phyloP scores from a whole-genome alignment of 768 basidiomycete species.

The Tephrocybe sp. region DNA sequence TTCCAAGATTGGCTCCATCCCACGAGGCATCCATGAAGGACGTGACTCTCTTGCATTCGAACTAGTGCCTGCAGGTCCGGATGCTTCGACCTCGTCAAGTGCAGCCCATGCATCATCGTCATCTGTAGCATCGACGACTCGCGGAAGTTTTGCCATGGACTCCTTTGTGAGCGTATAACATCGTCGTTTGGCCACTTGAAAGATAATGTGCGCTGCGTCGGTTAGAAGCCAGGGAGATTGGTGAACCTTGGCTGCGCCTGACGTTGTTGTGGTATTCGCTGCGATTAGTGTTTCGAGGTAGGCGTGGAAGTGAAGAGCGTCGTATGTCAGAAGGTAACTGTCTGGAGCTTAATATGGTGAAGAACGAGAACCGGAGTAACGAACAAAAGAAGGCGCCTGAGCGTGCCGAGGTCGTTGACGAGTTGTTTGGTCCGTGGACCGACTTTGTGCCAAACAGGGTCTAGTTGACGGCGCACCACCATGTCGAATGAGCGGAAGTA shows the following conservation, averaged over 20 bases:
- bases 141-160: constrained; percentile 20
- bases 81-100: constrained; percentile 57
- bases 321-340: constrained; percentile 87
- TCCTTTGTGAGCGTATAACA: constrained; percentile 58
- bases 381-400: constrained; percentile 79
- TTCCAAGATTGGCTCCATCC: constrained; percentile 84
- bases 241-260: constrained; percentile 59
- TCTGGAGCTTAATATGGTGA: neutral
- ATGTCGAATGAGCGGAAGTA: constrained; percentile 92
- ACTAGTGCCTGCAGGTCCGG: constrained; percentile 5
- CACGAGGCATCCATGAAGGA: constrained; percentile 67
- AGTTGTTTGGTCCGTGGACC: constrained; percentile 90
- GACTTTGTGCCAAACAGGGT: constrained; percentile 96
- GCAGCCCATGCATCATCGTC: constrained; percentile 78
- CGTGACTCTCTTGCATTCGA: constrained; percentile 25
- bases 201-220: constrained; percentile 86
- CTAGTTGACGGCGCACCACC: constrained; percentile 84
- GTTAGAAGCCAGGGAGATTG: constrained; percentile 90
- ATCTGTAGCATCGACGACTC: constrained; percentile 43
- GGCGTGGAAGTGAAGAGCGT: constrained; percentile 84
- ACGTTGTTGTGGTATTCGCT: constrained; percentile 42
- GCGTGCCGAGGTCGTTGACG: constrained; percentile 80
- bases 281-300: constrained; percentile 87
- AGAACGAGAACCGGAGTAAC: constrained; percentile 22
- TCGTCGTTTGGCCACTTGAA: constrained; percentile 74